Conservation (phyloP, 2,329 filamentous ascomycete species). For the Talaromyces piceae region DNA sequence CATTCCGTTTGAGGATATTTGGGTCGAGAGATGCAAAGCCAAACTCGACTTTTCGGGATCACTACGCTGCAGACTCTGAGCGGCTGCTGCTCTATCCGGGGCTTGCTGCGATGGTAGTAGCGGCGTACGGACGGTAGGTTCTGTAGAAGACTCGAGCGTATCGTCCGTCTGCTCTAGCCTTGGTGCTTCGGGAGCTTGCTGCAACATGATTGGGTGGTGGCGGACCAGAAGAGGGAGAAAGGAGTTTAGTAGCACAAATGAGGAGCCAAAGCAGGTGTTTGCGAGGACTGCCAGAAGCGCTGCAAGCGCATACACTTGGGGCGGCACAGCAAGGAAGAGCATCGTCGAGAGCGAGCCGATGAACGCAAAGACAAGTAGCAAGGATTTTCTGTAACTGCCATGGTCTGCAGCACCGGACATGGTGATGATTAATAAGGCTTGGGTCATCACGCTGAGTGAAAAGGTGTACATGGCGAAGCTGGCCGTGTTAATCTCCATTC, state of each 20-base stretch:
- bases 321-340: conserved; percentile 73
- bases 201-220: conserved; percentile 59
- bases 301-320: conserved; percentile 70
- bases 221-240: conserved; percentile 87
- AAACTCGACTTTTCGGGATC: conserved; percentile 34
- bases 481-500: conserved; percentile 84
- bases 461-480: conserved; percentile 99
- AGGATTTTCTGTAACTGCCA: conserved; percentile 80
- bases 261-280: conserved; percentile 90
- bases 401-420: conserved; percentile 96
- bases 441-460: conserved; percentile 80
- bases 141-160: conserved; percentile 12
- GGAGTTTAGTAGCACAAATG: conserved; percentile 90
- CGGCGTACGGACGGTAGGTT: conserved; percentile 20
- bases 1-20: conserved; percentile 86
- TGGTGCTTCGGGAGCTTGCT: conserved; percentile 9
- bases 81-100: conserved; percentile 3
- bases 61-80: conserved; percentile 4
- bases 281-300: conserved; percentile 79
- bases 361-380: conserved; percentile 79
- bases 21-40: conserved; percentile 76
- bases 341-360: conserved; percentile 76
- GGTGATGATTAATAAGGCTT: conserved; percentile 85
- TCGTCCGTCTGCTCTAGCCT: conserved; percentile 3
- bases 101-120: conserved; percentile 17